Conservation (phyloP, 768 basidiomycete genomes). For the Boletellus emodensis region DNA sequence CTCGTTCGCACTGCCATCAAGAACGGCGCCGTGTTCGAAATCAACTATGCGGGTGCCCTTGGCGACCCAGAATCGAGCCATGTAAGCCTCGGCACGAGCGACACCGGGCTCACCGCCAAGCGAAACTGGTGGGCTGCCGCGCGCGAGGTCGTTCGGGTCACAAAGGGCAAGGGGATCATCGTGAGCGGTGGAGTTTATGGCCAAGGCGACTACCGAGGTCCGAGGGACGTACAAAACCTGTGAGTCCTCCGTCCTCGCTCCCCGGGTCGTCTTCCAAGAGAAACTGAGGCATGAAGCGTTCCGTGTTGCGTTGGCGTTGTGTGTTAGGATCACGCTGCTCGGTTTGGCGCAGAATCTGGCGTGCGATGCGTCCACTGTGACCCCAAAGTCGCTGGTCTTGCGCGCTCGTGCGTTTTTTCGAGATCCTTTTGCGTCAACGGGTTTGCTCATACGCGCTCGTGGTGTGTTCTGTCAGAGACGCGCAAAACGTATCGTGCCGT, state of each 20-base stretch:
- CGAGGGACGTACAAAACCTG: constrained; percentile 75
- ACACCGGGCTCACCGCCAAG: constrained; percentile 53
- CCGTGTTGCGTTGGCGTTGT: neutral
- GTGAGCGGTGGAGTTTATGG: constrained; percentile 65
- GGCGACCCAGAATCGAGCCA: constrained; percentile 51
- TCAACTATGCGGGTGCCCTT: constrained; percentile 72
- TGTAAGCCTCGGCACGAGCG: constrained; percentile 44
- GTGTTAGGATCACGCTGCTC: constrained; percentile 58
- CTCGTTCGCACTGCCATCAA: constrained; percentile 75
- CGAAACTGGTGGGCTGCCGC: constrained; percentile 84
- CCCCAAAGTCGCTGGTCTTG: constrained; percentile 62
- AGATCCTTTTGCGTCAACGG: neutral
- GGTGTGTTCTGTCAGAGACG: constrained; percentile 49
- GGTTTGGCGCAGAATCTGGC: constrained; percentile 67
- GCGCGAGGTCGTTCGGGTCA: constrained; percentile 72
- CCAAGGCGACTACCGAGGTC: constrained; percentile 62
- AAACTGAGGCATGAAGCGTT: no score
- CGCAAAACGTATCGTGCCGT: constrained; percentile 79
- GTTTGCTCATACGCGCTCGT: neutral
- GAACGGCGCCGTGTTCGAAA: constrained; percentile 81
- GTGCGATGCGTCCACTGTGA: constrained; percentile 55
- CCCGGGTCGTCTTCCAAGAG: no score
- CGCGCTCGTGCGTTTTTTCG: constrained; percentile 60
- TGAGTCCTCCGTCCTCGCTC: constrained; percentile 31
- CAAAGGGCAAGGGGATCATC: constrained; percentile 74